phyloP scores from a whole-genome alignment of 805 yeast species.

The Candida silvicultrix region DNA sequence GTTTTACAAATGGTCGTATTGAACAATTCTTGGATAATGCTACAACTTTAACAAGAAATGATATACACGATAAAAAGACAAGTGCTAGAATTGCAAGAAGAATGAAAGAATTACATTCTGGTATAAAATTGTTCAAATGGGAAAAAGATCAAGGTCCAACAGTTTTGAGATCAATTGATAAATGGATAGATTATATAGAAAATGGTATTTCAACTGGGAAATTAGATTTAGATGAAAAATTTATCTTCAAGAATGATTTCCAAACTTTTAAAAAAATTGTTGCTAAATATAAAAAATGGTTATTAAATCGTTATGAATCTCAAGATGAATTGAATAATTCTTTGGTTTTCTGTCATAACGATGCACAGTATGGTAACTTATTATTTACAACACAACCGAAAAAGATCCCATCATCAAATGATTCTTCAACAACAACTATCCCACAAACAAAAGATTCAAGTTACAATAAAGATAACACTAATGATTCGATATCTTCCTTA shows the following conservation, averaged over 20 bases:
- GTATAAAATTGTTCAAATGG: constrained; percentile 53
- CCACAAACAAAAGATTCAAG: not conserved
- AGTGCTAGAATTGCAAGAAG: constrained; percentile 87
- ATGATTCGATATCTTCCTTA: constrained; percentile 5
- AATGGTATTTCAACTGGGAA: constrained; percentile 35
- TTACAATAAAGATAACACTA: no score
- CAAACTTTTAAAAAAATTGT: constrained; percentile 42
- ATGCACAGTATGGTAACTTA: constrained; percentile 93
- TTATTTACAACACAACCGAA: constrained; percentile 49
- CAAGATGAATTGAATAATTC: constrained; percentile 33
- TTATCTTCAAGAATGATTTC: constrained; percentile 42
- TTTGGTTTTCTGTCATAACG: constrained; percentile 88
- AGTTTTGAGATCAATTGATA: constrained; percentile 61
- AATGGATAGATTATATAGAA: constrained; percentile 58
- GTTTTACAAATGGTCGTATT: constrained; percentile 86
- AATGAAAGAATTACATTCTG: constrained; percentile 89
- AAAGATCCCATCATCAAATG: constrained; percentile 25
- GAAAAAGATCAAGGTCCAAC: constrained; percentile 61
- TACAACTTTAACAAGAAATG: constrained; percentile 63
- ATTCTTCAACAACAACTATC: not conserved
- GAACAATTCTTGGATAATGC: constrained; percentile 90
- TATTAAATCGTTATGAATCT: constrained; percentile 43
- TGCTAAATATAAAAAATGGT: constrained; percentile 53
- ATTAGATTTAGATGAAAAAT: constrained; percentile 28
- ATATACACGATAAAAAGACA: constrained; percentile 68